phyloP scores from a whole-genome alignment of 116 monocot species.

The Cymodocea nodosa region DNA sequence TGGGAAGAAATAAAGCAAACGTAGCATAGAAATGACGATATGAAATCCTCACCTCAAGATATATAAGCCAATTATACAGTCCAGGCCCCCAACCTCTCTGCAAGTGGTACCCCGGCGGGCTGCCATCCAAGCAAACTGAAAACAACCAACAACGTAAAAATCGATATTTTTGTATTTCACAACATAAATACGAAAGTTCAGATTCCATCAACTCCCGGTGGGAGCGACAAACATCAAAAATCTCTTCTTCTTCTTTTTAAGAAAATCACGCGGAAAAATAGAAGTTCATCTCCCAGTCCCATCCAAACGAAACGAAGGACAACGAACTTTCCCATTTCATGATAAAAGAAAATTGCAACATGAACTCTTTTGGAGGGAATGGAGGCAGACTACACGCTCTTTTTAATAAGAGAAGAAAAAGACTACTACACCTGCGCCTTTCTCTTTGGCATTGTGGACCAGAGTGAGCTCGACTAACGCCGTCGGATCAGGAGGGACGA shows the following conservation, averaged over 20 bases:
- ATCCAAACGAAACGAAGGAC: background rate
- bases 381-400: background rate
- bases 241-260: too few species aligned
- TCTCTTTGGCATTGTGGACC: constrained; percentile 27
- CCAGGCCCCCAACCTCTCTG: constrained; percentile 60
- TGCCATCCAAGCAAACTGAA: constrained; percentile 94
- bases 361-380: background rate
- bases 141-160: background rate
- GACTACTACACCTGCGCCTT: constrained; percentile 30
- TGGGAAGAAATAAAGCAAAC: background rate
- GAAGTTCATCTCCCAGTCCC: too few species aligned
- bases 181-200: too few species aligned
- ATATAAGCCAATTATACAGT: constrained; percentile 50
- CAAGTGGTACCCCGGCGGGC: constrained; percentile 61
- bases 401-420: background rate
- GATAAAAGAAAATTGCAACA: background rate
- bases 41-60: constrained; percentile 49
- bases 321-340: constrained; percentile 55
- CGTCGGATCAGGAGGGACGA: background rate
- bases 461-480: constrained; percentile 46
- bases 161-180: background rate
- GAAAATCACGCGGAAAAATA: too few species aligned
- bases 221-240: too few species aligned
- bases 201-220: too few species aligned
- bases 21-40: background rate